A percentile compares a stretch with the other conserved stretches of the same genome.
Evolutionary conservation across 75 land plant genomes (phyloP).

Genomic region (Cryptomeria japonica): DNA sequence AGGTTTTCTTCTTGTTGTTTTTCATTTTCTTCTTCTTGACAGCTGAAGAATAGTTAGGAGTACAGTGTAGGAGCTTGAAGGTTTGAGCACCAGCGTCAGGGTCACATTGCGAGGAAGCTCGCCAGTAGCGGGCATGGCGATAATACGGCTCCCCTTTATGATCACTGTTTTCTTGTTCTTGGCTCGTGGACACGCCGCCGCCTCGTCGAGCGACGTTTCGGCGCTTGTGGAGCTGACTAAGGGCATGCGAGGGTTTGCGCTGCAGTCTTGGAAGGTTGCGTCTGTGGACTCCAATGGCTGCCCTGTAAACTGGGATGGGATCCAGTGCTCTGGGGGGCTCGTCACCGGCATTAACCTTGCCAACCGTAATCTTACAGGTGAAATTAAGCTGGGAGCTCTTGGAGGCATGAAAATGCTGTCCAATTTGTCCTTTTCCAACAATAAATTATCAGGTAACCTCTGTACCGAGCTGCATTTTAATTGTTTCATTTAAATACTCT

Average conservation of each 20-base stretch:
- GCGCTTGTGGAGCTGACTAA: constrained; percentile 58
- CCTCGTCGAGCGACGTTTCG: constrained; percentile 16
- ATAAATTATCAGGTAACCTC: constrained; percentile 48
- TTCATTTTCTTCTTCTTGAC: background rate
- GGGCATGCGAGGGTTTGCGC: constrained; percentile 35
- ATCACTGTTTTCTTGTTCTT: background rate
- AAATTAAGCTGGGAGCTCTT: constrained; percentile 47
- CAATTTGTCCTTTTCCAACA: constrained; percentile 47
- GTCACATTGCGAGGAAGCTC: background rate
- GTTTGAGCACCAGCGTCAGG: background rate
- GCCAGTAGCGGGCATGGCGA: background rate
- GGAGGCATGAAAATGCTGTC: constrained; percentile 24
- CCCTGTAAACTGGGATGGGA: constrained; percentile 44
- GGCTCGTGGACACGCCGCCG: background rate
- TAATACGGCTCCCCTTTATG: background rate
- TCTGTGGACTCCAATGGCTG: constrained; percentile 15
- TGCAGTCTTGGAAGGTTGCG: constrained; percentile 27
- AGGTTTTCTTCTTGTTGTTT: background rate
- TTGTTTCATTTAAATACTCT: background rate
- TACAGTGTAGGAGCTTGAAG: background rate
- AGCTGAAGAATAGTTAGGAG: background rate
- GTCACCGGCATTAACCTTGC: constrained; percentile 35
- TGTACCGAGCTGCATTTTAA: constrained; percentile 31
- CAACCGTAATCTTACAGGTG: constrained; percentile 43
- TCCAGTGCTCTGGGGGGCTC: constrained; percentile 32